phyloP scores from a whole-genome alignment of 2,329 filamentous ascomycete species.

The Zymoseptoria passerinii region DNA sequence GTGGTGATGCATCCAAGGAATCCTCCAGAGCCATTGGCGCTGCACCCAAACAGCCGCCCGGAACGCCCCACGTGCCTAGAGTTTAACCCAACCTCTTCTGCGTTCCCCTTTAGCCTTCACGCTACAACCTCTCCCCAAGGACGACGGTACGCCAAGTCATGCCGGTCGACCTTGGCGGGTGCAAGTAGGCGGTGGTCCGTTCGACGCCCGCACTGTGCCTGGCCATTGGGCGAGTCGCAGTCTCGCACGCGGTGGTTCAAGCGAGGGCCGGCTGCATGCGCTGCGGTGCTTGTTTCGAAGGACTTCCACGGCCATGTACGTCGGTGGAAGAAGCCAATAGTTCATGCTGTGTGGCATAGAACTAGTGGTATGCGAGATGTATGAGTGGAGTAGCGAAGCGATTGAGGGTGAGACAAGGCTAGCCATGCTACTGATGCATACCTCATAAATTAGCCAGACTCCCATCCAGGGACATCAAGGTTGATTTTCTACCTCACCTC shows the following conservation, averaged over 20 bases:
- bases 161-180: conserved; percentile 1
- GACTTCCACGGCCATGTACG: neutral
- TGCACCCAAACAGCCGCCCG: neutral
- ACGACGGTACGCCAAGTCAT: conserved; percentile 2
- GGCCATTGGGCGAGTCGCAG: neutral
- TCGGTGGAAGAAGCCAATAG: neutral
- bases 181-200: neutral
- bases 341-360: neutral
- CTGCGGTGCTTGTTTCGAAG: neutral
- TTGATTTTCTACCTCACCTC: neutral
- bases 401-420: neutral
- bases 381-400: neutral
- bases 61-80: neutral
- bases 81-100: neutral
- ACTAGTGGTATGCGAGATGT: neutral
- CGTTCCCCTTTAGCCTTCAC: neutral
- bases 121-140: neutral
- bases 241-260: neutral
- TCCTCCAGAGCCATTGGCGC: neutral
- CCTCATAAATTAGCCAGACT: neutral
- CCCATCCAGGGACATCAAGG: neutral
- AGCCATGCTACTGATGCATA: neutral
- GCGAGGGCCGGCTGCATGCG: neutral
- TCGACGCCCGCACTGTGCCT: neutral
- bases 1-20: neutral